phyloP scores from a whole-genome alignment of 2,329 filamentous ascomycete genomes.

The Calonectria honghensis region DNA sequence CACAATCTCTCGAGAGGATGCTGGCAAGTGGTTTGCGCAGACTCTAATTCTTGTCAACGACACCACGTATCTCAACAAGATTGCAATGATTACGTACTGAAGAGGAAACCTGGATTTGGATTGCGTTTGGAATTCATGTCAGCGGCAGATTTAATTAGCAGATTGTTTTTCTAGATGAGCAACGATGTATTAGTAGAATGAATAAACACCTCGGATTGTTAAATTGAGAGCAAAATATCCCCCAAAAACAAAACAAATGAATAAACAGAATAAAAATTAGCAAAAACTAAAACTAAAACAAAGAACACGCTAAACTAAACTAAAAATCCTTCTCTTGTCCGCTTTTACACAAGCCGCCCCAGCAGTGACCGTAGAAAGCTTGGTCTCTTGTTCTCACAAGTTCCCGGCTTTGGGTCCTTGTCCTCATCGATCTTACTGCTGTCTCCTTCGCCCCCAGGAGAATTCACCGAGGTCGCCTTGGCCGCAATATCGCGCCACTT shows the following conservation, averaged over 20 bases:
- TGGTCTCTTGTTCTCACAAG: neutral
- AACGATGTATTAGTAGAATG: neutral
- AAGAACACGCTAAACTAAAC: too few species aligned
- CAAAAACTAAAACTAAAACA: too few species aligned
- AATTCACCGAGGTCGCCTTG: neutral
- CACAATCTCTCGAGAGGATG: conserved; percentile 67
- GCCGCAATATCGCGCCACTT: neutral
- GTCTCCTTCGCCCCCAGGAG: neutral
- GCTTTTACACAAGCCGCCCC: neutral
- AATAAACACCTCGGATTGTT: neutral
- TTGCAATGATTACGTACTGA: conserved; percentile 61
- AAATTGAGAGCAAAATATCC: neutral
- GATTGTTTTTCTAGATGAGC: neutral
- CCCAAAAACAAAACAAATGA: neutral
- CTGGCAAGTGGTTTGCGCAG: conserved; percentile 68
- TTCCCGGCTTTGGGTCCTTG: neutral
- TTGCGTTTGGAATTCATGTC: neutral
- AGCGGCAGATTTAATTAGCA: neutral
- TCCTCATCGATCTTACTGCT: neutral
- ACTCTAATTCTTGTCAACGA: conserved; percentile 57
- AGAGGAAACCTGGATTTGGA: neutral
- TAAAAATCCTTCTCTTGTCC: too few species aligned
- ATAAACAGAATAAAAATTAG: too few species aligned
- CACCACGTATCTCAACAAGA: conserved; percentile 59
- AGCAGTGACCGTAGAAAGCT: neutral